A percentile compares a stretch with the other conserved stretches of the same genome.
These are phyloP conservation scores for Ceratocystis colombiana DNA, from an alignment of 2,329 filamentous ascomycete genomes.

Conservation along the genomic window DNA sequence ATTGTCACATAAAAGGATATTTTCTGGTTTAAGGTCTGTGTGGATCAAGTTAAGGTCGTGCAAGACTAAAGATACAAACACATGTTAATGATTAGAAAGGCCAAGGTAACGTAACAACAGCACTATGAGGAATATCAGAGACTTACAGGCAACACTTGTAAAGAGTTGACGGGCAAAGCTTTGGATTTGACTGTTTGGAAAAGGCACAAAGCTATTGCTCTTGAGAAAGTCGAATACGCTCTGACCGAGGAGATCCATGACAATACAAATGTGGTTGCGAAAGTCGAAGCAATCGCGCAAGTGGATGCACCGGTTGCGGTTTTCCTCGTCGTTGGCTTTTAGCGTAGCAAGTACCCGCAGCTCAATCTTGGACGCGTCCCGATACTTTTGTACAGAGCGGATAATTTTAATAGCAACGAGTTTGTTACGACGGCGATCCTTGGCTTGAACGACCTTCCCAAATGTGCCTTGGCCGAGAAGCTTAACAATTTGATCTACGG, in stretches of 20 bases:
- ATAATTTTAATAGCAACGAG: conserved; percentile 94
- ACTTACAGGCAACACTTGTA: conserved; percentile 94
- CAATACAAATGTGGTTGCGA: conserved; percentile 86
- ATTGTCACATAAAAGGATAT: conserved; percentile 56
- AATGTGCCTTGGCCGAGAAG: conserved; percentile 95
- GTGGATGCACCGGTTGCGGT: conserved; percentile 94
- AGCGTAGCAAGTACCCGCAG: conserved; percentile 84
- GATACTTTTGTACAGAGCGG: conserved; percentile 93
- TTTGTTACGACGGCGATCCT: conserved; percentile 66
- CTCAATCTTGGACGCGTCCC: conserved; percentile 91
- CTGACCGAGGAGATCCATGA: conserved; percentile 70
- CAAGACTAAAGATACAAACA: conserved; percentile 51
- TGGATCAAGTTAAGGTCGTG: conserved; percentile 97
- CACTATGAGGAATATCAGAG: not conserved
- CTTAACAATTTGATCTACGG: conserved; percentile 71
- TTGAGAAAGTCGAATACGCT: conserved; percentile 99
- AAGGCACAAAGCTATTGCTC: conserved; percentile 87
- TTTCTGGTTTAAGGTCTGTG: conserved; percentile 65
- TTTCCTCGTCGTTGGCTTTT: conserved; percentile 79
- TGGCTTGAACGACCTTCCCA: conserved; percentile 92
- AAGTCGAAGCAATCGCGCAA: conserved; percentile 95
- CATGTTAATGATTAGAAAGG: not conserved
- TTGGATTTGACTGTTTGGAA: conserved; percentile 97
- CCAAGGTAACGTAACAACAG: too few relatives aligned
- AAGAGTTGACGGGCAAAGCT: conserved; percentile 91